Percentiles rank a stretch among this genome's conserved stretches.
Evolutionary conservation across 1,284 basidiomycete genomes (phyloP).

Genomic region (Coniferiporia weirii): DNA sequence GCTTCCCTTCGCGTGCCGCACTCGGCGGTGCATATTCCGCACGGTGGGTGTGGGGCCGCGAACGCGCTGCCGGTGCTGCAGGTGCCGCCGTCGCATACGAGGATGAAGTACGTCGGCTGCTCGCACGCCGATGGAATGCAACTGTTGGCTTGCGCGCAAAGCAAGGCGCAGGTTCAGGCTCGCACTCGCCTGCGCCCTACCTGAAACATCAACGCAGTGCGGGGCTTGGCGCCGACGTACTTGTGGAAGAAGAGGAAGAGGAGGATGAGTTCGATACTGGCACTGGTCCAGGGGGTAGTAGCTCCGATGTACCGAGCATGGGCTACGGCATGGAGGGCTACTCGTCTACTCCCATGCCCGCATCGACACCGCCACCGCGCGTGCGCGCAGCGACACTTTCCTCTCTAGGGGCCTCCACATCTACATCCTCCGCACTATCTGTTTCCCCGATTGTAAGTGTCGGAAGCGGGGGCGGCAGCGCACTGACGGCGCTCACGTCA

Average conservation of each 20-base stretch:
- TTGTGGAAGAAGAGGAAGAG: constrained; percentile 65
- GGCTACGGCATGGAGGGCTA: constrained; percentile 12
- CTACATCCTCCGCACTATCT: neutral
- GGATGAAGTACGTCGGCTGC: constrained; percentile 65
- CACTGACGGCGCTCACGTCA: constrained; percentile 59
- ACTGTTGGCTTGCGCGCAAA: constrained; percentile 39
- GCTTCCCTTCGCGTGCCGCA: constrained; percentile 61
- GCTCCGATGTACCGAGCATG: constrained; percentile 22
- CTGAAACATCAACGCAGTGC: constrained; percentile 32
- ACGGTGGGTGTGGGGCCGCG: constrained; percentile 76
- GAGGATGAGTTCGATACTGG: constrained; percentile 45
- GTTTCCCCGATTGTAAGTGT: constrained; percentile 7
- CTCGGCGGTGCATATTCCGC: constrained; percentile 71
- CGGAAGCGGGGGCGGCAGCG: constrained; percentile 20
- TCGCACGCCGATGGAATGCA: constrained; percentile 66
- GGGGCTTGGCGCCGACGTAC: constrained; percentile 53
- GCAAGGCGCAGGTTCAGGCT: constrained; percentile 47
- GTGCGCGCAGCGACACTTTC: constrained; percentile 38
- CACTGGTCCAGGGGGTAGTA: constrained; percentile 28
- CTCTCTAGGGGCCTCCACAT: constrained; percentile 30
- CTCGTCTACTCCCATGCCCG: constrained; percentile 1
- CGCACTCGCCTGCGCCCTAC: constrained; percentile 35
- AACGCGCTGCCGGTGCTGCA: constrained; percentile 38
- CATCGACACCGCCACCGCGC: constrained; percentile 16
- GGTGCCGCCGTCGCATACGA: constrained; percentile 58